These are phyloP conservation scores for Phycomyces nitens DNA, from an alignment of 192 early-diverging fungal species.

Conservation along the genomic window DNA sequence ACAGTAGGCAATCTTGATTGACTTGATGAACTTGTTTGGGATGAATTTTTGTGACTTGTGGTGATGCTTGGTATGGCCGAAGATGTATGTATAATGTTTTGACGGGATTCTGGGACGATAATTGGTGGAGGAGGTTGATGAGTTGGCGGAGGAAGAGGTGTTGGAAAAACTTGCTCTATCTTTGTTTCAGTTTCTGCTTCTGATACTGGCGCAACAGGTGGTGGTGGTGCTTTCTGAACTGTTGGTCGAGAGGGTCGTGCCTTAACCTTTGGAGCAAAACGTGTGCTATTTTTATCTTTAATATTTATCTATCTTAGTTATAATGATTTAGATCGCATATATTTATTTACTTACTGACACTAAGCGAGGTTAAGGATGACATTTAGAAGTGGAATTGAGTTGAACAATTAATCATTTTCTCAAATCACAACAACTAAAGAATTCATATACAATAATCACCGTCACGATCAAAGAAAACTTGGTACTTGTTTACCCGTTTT, in stretches of 20 bases:
- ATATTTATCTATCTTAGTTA: no score
- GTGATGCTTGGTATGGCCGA: background rate
- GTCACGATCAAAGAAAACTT: no score
- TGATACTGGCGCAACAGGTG: background rate
- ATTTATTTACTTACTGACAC: conserved; percentile 3
- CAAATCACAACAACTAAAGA: background rate
- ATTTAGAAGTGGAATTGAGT: background rate
- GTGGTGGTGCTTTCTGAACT: background rate
- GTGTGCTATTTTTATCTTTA: conserved; percentile 9
- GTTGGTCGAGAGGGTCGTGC: background rate
- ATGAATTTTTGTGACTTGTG: no score
- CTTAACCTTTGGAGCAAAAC: conserved; percentile 7
- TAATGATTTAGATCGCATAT: no score
- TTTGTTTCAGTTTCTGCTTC: background rate
- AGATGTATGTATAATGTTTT: background rate
- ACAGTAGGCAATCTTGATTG: background rate
- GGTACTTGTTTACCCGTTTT: no score
- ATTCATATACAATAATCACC: no score
- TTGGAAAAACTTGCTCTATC: no score
- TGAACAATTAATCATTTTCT: background rate
- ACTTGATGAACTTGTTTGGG: background rate
- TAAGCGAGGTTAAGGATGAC: conserved; percentile 11
- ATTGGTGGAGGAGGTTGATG: conserved; percentile 8
- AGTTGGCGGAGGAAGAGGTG: background rate
- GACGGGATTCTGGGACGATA: background rate